Evolutionary conservation across 106 monocot species (phyloP).

Genomic region (Triglochin maritima): DNA sequence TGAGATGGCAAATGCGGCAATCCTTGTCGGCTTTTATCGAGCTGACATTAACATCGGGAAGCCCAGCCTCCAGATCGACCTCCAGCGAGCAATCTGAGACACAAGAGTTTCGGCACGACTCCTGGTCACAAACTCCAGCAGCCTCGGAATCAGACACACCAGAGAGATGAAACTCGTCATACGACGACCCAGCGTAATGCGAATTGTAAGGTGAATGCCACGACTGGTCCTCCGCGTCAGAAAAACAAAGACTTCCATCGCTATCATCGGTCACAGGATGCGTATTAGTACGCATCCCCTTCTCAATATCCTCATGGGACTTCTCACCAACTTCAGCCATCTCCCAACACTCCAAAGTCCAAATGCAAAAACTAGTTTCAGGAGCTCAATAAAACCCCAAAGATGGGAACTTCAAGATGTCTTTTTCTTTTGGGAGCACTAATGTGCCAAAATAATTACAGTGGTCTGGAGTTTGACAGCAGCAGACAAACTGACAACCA

Average conservation of each 20-base stretch:
- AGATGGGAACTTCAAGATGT: too few relatives aligned
- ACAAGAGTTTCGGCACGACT: constrained; percentile 1
- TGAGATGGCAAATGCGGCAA: constrained; percentile 28
- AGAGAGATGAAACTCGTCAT: constrained; percentile 17
- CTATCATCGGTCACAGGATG: constrained; percentile 5
- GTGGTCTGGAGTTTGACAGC: too few relatives aligned
- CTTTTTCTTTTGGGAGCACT: too few relatives aligned
- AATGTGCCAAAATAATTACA: too few relatives aligned
- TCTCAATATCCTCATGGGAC: not conserved
- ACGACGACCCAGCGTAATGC: constrained; percentile 8
- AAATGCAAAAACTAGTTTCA: too few relatives aligned
- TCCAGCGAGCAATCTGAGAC: constrained; percentile 12
- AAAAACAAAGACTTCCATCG: constrained; percentile 20
- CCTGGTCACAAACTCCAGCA: not conserved
- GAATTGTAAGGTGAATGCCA: constrained; percentile 23
- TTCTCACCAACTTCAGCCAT: not conserved
- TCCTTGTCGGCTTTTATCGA: constrained; percentile 15
- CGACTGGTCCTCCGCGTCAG: constrained; percentile 22
- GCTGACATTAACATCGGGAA: not conserved
- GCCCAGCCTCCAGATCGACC: constrained; percentile 8
- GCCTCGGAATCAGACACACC: constrained; percentile 9
- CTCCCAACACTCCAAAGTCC: not conserved
- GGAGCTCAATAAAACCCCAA: too few relatives aligned
- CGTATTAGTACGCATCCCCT: not conserved
- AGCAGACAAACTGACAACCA: too few relatives aligned